Evolutionary conservation across 83 land plant species (phyloP), one percentile per base, ranked within the genome.

Genomic region (Picea mariana): DNA sequence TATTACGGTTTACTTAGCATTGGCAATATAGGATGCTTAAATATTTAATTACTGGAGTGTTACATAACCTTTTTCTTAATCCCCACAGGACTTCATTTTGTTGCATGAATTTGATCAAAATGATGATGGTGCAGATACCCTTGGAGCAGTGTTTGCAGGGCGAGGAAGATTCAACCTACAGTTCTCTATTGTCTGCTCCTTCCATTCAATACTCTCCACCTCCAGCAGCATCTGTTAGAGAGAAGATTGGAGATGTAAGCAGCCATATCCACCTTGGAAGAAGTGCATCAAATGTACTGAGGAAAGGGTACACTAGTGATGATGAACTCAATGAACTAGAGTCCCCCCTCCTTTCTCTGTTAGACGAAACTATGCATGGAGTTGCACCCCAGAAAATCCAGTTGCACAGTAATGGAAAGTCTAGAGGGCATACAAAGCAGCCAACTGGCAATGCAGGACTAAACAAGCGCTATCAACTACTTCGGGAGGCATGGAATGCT

Each of bases 241-340:
- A 86, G 75, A 92, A 94, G 83, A 87, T 94, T 42, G 96, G 91
- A 38, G 95, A 93, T 65, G 86, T 85, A 0, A 89, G 89, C 20
- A 82, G 65, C 12, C 68, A 44, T 47, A 68, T 78, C 6, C 85
- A 67, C 20, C 68, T 94, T 83, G 88, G 81, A 31, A 88, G 89
- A 78, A 94, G 83, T 66, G 81, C 84, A 16, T 90, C 98, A n/a
- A 66, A 72, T 11, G 81, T 92, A 27, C 88, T 90, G 77, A 91
- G 88, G 75, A 97, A 92, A 81, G 99, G 99, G 1, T 89, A 95
- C 81, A 94, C 94, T 31, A 95, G 98, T 75, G 99, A 97, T 55
- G 97, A 97, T n/a, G 99, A 97, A 69, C 82, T 97, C 61, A 92
- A 94, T 17, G 97, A 91, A 69, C 79, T 95, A 68, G 93, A 92